phyloP scores from a whole-genome alignment of 805 yeast genomes.

The Candida endomychidarum region DNA sequence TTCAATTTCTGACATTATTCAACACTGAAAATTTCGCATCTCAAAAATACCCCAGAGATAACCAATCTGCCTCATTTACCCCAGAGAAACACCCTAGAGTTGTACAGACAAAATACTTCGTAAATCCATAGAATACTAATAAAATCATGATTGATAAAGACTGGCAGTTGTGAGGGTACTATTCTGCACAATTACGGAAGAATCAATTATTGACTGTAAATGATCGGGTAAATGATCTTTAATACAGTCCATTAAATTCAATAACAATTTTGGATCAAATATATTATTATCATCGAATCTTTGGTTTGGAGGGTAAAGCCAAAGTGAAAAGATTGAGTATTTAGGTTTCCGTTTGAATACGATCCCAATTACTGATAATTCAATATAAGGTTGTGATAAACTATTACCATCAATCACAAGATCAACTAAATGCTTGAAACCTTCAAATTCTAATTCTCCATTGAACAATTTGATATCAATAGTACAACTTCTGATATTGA shows the following conservation, averaged over 20 bases:
- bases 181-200: slow-evolving; percentile 8
- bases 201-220: slow-evolving; percentile 1
- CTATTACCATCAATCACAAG: slow-evolving; percentile 13
- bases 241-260: slow-evolving; percentile 5
- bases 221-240: slow-evolving; percentile 2
- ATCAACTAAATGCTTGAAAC: slow-evolving; percentile 12
- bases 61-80: too few species aligned
- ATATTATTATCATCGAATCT: slow-evolving; percentile 8
- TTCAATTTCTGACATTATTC: slow-evolving; percentile 32
- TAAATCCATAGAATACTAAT: background rate
- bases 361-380: slow-evolving; percentile 18
- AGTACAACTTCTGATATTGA: slow-evolving; percentile 17
- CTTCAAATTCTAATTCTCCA: slow-evolving; percentile 10
- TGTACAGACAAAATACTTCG: too few species aligned
- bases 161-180: slow-evolving; percentile 4
- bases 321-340: slow-evolving; percentile 18
- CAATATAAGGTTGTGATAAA: slow-evolving; percentile 8
- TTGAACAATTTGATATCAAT: slow-evolving; percentile 19
- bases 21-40: background rate
- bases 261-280: slow-evolving; percentile 7
- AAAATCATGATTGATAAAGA: background rate
- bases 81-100: too few species aligned
- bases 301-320: slow-evolving; percentile 17
- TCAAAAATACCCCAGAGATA: too few species aligned
- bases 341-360: slow-evolving; percentile 11